These are phyloP conservation scores for Chytriomyces confervae DNA, from an alignment of 192 early-diverging fungal genomes.

Conservation along the genomic window DNA sequence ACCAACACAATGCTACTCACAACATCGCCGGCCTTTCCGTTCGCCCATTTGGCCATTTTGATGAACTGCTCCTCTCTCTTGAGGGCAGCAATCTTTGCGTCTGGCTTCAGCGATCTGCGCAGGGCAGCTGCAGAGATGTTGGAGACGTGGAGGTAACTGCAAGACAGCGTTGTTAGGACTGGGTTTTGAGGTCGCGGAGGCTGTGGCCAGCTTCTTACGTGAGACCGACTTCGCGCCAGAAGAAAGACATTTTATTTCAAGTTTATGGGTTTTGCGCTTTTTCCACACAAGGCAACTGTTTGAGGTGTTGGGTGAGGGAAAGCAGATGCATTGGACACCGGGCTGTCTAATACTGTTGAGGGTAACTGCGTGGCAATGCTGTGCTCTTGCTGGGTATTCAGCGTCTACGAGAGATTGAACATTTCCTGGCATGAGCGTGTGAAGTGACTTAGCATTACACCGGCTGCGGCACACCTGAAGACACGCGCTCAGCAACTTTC, in stretches of 20 bases:
- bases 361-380: too few relatives aligned
- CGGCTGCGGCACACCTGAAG: too few relatives aligned
- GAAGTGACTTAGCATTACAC: too few relatives aligned
- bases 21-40: conserved; percentile 78
- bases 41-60: conserved; percentile 78
- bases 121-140: conserved; percentile 81
- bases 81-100: conserved; percentile 66
- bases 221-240: conserved; percentile 62
- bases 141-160: conserved; percentile 85
- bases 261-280: neutral
- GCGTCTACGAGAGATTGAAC: too few relatives aligned
- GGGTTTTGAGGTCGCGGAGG: too few relatives aligned
- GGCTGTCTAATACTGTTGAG: too few relatives aligned
- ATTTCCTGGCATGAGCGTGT: too few relatives aligned
- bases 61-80: conserved; percentile 78
- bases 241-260: conserved; percentile 45
- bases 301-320: too few relatives aligned
- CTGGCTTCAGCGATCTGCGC: conserved; percentile 83
- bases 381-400: too few relatives aligned
- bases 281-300: neutral
- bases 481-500: too few relatives aligned
- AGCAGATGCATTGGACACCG: too few relatives aligned
- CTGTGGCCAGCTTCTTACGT: conserved; percentile 41
- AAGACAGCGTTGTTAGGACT: neutral
- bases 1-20: conserved; percentile 56